Conservation (phyloP, 176 grass and related monocot genomes). For the Musa acuminata region DNA sequence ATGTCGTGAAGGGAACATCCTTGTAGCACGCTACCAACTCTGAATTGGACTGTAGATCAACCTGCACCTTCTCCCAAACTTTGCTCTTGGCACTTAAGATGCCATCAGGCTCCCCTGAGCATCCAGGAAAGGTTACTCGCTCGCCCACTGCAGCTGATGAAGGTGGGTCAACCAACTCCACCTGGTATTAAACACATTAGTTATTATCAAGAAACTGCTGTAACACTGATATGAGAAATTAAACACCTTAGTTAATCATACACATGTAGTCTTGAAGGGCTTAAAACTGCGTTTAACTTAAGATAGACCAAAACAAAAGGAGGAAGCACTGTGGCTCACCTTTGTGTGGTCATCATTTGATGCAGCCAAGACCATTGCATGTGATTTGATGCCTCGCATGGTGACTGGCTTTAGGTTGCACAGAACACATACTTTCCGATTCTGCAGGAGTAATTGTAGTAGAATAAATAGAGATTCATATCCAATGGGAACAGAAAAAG, state of each 20-base stretch:
- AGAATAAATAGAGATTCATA: background rate
- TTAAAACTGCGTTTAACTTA: background rate
- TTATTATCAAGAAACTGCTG: background rate
- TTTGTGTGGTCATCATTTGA: constrained; percentile 77
- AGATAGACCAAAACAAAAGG: background rate
- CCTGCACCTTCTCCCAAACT: constrained; percentile 74
- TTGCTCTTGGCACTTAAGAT: constrained; percentile 74
- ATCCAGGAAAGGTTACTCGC: constrained; percentile 56
- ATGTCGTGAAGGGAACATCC: constrained; percentile 56
- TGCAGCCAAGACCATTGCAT: constrained; percentile 95
- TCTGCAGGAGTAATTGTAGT: constrained; percentile 32
- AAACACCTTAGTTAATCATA: too few relatives aligned
- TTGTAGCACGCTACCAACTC: constrained; percentile 70
- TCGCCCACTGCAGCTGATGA: constrained; percentile 50
- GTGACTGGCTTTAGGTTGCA: constrained; percentile 92
- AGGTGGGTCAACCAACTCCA: constrained; percentile 81
- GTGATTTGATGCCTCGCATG: constrained; percentile 86
- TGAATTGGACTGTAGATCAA: constrained; percentile 52
- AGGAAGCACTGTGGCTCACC: constrained; percentile 28
- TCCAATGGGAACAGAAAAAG: constrained; percentile 5
- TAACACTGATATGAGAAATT: too few relatives aligned
- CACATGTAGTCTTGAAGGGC: too few relatives aligned
- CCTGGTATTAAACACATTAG: constrained; percentile 28
- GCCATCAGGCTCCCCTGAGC: constrained; percentile 54
- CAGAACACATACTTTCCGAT: constrained; percentile 66